These are phyloP conservation scores for Centella asiatica DNA, from an alignment of 129 eudicot genomes.

Conservation along the genomic window DNA sequence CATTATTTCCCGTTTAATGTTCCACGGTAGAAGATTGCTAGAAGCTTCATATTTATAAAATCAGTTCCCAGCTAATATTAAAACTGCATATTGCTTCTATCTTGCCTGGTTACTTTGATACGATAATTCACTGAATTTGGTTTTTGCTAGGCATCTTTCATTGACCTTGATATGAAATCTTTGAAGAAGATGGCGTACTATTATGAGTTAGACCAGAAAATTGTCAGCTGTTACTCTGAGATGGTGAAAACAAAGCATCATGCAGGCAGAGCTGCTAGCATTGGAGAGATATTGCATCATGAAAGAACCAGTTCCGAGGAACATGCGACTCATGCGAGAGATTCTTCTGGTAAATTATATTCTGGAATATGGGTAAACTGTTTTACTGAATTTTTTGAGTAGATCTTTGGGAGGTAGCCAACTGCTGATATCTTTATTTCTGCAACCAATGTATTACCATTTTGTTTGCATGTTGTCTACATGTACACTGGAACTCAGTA, in stretches of 20 bases:
- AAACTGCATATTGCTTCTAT: background rate
- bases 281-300: constrained; percentile 21
- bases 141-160: constrained; percentile 62
- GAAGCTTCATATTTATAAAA: background rate
- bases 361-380: background rate
- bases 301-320: constrained; percentile 31
- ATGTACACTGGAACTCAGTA: background rate
- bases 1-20: background rate
- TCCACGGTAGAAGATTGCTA: constrained; percentile 1
- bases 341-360: constrained; percentile 33
- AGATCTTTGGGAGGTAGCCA: background rate
- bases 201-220: constrained; percentile 71
- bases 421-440: background rate
- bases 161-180: constrained; percentile 93
- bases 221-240: constrained; percentile 45
- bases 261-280: constrained; percentile 18
- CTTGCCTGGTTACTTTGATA: background rate
- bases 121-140: constrained; percentile 10
- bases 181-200: constrained; percentile 74
- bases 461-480: background rate
- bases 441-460: background rate
- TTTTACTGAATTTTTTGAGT: background rate
- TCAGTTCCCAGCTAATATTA: background rate
- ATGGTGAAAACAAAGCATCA: constrained; percentile 28
- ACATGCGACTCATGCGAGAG: constrained; percentile 23